phyloP scores from a whole-genome alignment of 1,284 basidiomycete species.

The Agroathelia rolfsii region DNA sequence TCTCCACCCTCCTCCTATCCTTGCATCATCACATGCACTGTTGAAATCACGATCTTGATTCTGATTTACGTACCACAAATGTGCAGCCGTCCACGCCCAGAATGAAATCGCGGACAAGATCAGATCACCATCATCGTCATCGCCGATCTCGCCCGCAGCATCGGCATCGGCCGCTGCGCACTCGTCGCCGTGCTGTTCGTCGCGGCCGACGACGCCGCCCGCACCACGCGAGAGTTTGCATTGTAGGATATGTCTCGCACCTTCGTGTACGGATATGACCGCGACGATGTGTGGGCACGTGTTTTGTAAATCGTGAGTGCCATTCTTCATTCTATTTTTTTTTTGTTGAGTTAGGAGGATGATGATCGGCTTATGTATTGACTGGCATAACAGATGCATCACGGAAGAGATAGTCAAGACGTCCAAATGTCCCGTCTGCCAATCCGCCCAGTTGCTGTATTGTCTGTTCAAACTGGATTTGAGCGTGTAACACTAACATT shows the following conservation, averaged over 20 bases:
- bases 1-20: no score
- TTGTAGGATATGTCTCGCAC: slow-evolving; percentile 33
- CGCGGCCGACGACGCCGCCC: neutral
- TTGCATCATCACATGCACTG: no score
- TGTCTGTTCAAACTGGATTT: slow-evolving; percentile 33
- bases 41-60: no score
- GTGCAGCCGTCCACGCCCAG: slow-evolving; percentile 16
- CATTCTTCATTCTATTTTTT: slow-evolving; percentile 1
- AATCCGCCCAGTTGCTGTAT: slow-evolving; percentile 37
- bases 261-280: slow-evolving; percentile 36
- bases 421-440: slow-evolving; percentile 37
- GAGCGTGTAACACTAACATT: neutral
- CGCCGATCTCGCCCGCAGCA: no score
- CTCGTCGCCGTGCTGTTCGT: neutral
- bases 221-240: slow-evolving; percentile 20
- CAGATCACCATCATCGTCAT: no score
- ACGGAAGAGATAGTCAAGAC: slow-evolving; percentile 32
- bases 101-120: slow-evolving; percentile 1
- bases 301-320: slow-evolving; percentile 40
- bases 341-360: neutral
- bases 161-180: no score
- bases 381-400: slow-evolving; percentile 38
- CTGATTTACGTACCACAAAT: no score
- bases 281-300: slow-evolving; percentile 49
- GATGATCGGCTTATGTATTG: neutral